These are phyloP conservation scores for Clohesyomyces aquaticus DNA, from an alignment of 495 filamentous ascomycete species.

Conservation along the genomic window DNA sequence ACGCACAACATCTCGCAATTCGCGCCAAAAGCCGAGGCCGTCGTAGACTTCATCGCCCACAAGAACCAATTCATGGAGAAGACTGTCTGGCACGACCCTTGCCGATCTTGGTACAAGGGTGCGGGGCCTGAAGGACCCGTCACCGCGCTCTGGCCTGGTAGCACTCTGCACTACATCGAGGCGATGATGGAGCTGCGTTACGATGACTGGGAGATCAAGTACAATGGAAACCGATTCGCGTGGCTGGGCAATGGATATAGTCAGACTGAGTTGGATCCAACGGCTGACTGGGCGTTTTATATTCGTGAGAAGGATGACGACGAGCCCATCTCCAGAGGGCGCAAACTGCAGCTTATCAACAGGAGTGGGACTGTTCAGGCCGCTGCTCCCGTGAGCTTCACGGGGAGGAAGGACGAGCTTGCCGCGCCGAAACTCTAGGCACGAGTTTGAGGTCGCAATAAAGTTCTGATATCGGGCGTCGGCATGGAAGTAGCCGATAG, in stretches of 20 bases:
- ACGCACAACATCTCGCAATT: conserved; percentile 45
- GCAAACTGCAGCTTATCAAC: conserved; percentile 43
- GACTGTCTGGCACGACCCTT: conserved; percentile 55
- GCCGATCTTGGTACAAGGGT: conserved; percentile 61
- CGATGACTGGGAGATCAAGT: conserved; percentile 57
- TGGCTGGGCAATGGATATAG: conserved; percentile 55
- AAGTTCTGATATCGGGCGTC: neutral
- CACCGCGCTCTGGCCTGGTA: conserved; percentile 49
- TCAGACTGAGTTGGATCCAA: conserved; percentile 41
- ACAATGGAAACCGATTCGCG: conserved; percentile 53
- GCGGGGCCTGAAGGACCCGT: conserved; percentile 42
- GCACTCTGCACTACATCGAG: conserved; percentile 54
- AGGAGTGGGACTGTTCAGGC: conserved; percentile 38
- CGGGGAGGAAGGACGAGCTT: conserved; percentile 9
- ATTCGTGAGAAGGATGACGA: conserved; percentile 50
- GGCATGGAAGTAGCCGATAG: neutral
- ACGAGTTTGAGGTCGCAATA: neutral
- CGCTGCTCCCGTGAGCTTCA: conserved; percentile 28
- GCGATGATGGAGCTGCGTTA: conserved; percentile 51
- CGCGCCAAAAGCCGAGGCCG: conserved; percentile 49
- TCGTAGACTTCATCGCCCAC: conserved; percentile 53
- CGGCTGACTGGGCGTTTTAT: conserved; percentile 50
- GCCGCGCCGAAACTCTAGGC: neutral
- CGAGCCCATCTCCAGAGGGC: conserved; percentile 39
- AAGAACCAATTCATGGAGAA: conserved; percentile 55